These are phyloP conservation scores for Hydrangea macrophylla DNA, from an alignment of 148 eudicot genomes.

Conservation along the genomic window DNA sequence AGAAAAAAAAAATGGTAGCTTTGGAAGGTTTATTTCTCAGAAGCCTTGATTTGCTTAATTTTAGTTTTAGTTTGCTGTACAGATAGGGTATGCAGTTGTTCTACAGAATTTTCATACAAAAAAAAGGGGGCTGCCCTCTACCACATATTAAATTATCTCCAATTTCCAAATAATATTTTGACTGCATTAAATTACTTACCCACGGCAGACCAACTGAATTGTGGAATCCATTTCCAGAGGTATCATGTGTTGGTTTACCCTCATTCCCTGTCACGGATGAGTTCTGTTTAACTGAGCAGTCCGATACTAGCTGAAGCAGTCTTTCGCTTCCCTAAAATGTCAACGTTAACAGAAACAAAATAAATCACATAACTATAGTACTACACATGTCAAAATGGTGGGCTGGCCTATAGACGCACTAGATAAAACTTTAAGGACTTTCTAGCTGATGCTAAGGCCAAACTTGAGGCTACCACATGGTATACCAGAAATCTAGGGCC, in stretches of 20 bases:
- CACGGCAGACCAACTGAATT: slow-evolving; percentile 28
- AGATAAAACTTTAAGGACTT: too few species aligned
- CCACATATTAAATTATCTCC: slow-evolving; percentile 1
- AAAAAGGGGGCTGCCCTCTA: too few species aligned
- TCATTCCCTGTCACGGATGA: slow-evolving; percentile 14
- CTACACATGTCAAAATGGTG: background rate
- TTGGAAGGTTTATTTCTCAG: too few species aligned
- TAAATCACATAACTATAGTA: background rate
- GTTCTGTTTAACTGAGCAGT: slow-evolving; percentile 32
- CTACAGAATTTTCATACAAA: too few species aligned
- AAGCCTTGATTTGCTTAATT: too few species aligned
- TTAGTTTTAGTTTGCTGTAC: too few species aligned
- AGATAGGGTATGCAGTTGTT: too few species aligned
- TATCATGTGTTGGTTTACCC: slow-evolving; percentile 15
- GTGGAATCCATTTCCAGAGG: slow-evolving; percentile 23
- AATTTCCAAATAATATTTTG: background rate
- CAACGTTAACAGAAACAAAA: background rate
- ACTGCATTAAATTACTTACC: slow-evolving; percentile 39
- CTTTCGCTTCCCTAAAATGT: slow-evolving; percentile 79
- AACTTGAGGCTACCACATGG: too few species aligned
- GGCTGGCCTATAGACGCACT: too few species aligned
- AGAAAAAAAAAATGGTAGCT: too few species aligned
- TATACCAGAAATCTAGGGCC: background rate
- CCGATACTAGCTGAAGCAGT: slow-evolving; percentile 76
- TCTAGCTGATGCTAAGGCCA: background rate